These are phyloP conservation scores for Microcyclosporella mali DNA, from an alignment of 2,329 filamentous ascomycete genomes.

Conservation along the genomic window DNA sequence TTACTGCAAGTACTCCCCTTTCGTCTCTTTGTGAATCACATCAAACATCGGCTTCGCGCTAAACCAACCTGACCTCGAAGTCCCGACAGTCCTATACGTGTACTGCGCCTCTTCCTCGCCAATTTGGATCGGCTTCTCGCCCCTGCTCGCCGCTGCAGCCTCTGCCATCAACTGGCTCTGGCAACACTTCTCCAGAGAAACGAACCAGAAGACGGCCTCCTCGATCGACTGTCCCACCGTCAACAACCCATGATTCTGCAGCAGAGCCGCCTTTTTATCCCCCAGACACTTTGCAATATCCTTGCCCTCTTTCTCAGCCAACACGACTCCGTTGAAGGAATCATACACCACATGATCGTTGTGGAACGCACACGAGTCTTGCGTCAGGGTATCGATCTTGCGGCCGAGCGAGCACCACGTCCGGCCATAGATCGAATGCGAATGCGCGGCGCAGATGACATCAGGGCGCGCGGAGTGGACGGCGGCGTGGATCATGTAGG, in stretches of 20 bases:
- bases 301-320: conserved; percentile 41
- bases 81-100: conserved; percentile 62
- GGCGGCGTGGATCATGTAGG: conserved; percentile 43
- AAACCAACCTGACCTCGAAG: conserved; percentile 59
- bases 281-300: conserved; percentile 39
- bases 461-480: conserved; percentile 40
- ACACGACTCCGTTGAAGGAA: conserved; percentile 43
- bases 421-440: conserved; percentile 41
- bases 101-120: conserved; percentile 60
- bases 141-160: conserved; percentile 56
- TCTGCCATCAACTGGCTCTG: conserved; percentile 47
- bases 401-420: conserved; percentile 40
- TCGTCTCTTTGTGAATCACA: conserved; percentile 57
- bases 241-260: conserved; percentile 43
- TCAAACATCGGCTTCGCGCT: conserved; percentile 67
- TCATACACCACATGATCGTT: conserved; percentile 37
- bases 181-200: conserved; percentile 38
- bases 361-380: conserved; percentile 41
- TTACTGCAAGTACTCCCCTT: conserved; percentile 48
- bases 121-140: conserved; percentile 60
- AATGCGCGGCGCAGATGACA: conserved; percentile 41
- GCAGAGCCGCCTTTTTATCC: conserved; percentile 36
- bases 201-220: conserved; percentile 37
- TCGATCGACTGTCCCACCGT: conserved; percentile 39
- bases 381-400: conserved; percentile 41